These are phyloP conservation scores for Aschersonia sp. DNA, from an alignment of 2,329 filamentous ascomycete species.

Conservation along the genomic window DNA sequence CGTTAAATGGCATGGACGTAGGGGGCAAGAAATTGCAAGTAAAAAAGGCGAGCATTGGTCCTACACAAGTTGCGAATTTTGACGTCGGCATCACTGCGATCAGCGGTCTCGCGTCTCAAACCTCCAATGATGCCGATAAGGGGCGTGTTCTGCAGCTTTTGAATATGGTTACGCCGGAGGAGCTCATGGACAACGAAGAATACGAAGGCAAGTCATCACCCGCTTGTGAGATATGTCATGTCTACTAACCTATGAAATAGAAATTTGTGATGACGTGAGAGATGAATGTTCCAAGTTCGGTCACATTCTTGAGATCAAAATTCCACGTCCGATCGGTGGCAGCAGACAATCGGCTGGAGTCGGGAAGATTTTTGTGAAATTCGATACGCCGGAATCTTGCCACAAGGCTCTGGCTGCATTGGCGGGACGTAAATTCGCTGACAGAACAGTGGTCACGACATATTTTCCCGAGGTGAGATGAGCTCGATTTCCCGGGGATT, in stretches of 20 bases:
- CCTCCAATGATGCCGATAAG: conserved; percentile 61
- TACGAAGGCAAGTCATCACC: conserved; percentile 59
- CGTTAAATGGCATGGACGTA: conserved; percentile 84
- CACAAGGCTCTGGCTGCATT: conserved; percentile 78
- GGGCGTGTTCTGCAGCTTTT: conserved; percentile 80
- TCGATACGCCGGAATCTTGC: conserved; percentile 61
- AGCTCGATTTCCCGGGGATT: background rate
- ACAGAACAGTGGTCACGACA: conserved; percentile 90
- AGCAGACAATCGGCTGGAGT: conserved; percentile 77
- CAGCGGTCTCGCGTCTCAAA: conserved; percentile 91
- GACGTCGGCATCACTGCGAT: conserved; percentile 97
- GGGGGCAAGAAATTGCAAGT: conserved; percentile 79
- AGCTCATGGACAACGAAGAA: conserved; percentile 85
- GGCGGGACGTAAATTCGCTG: conserved; percentile 88
- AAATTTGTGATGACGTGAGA: conserved; percentile 89
- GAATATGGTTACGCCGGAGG: conserved; percentile 97
- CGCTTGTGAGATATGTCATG: background rate
- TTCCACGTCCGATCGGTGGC: conserved; percentile 74
- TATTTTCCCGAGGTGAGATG: conserved; percentile 81
- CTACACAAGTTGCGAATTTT: conserved; percentile 80
- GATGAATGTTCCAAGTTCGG: conserved; percentile 94
- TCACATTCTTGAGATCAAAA: conserved; percentile 73
- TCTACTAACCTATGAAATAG: conserved; percentile 28
- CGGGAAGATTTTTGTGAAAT: conserved; percentile 97
- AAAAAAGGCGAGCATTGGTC: conserved; percentile 77